These are phyloP conservation scores for Hirschfeldia incana DNA, from an alignment of 345 rosid species.

Conservation along the genomic window DNA sequence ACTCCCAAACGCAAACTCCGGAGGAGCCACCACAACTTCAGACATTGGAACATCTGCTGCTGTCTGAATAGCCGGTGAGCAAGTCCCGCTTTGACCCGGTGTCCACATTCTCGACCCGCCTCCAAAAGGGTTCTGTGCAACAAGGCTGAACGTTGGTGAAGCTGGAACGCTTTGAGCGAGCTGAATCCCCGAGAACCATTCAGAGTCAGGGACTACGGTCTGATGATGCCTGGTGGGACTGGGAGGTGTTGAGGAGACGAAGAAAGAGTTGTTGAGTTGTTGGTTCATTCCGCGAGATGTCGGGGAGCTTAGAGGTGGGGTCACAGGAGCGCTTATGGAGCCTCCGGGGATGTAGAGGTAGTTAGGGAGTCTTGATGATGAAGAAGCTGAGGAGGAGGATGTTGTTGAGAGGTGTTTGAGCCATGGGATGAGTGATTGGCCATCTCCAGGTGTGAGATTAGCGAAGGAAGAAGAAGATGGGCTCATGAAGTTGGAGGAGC, in stretches of 20 bases:
- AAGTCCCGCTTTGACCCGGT: slow-evolving; percentile 95
- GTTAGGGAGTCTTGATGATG: slow-evolving; percentile 66
- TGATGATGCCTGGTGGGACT: slow-evolving; percentile 74
- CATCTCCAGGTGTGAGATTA: slow-evolving; percentile 61
- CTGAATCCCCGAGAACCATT: slow-evolving; percentile 81
- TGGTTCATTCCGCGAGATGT: slow-evolving; percentile 69
- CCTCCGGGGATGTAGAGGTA: slow-evolving; percentile 73
- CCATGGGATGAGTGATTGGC: slow-evolving; percentile 89
- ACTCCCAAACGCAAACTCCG: slow-evolving; percentile 91
- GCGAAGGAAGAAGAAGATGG: slow-evolving; percentile 74
- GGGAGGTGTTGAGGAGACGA: slow-evolving; percentile 90
- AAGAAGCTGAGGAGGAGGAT: slow-evolving; percentile 82
- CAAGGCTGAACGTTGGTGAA: slow-evolving; percentile 91
- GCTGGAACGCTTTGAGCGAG: slow-evolving; percentile 72
- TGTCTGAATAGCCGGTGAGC: slow-evolving; percentile 89
- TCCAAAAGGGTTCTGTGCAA: slow-evolving; percentile 66
- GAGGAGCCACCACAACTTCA: slow-evolving; percentile 51
- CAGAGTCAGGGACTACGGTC: slow-evolving; percentile 65
- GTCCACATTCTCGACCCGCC: slow-evolving; percentile 66
- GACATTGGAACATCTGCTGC: slow-evolving; percentile 86
- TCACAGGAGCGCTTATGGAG: slow-evolving; percentile 98
- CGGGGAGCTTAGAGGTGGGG: slow-evolving; percentile 98
- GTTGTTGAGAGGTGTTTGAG: slow-evolving; percentile 79
- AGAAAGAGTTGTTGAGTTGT: slow-evolving; percentile 50
- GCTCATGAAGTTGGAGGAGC: slow-evolving; percentile 81